A percentile compares a stretch with the other conserved stretches of the same genome.
phyloP scores from a whole-genome alignment of 495 filamentous ascomycete genomes.

The Gamarada debralockiae region DNA sequence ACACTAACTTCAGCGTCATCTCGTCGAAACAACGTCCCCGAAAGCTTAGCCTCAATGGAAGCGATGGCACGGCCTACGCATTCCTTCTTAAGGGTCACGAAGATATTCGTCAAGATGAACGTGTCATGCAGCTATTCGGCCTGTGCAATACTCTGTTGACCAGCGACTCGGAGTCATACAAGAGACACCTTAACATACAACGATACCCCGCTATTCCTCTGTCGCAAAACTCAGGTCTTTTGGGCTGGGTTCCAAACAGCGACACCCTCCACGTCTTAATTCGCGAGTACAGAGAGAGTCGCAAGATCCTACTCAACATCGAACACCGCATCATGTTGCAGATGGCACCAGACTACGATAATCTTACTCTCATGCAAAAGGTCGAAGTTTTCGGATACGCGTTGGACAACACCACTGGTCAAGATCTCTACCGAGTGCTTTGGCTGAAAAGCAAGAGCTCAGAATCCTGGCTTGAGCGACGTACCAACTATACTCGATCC shows the following conservation, averaged over 20 bases:
- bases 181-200: conserved; percentile 93
- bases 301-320: conserved; percentile 96
- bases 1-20: conserved; percentile 84
- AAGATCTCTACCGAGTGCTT: conserved; percentile 94
- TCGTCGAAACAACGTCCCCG: conserved; percentile 94
- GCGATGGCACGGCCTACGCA: conserved; percentile 79
- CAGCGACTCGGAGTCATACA: conserved; percentile 92
- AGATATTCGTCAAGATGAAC: conserved; percentile 96
- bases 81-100: conserved; percentile 95
- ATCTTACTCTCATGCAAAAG: conserved; percentile 98
- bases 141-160: conserved; percentile 90
- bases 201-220: conserved; percentile 91
- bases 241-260: conserved; percentile 97
- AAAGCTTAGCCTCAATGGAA: conserved; percentile 82
- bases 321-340: conserved; percentile 99
- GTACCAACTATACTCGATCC: conserved; percentile 96
- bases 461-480: conserved; percentile 93
- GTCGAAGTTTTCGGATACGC: conserved; percentile 99
- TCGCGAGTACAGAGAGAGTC: conserved; percentile 92
- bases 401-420: conserved; percentile 96
- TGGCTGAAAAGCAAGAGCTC: conserved; percentile 99
- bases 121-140: conserved; percentile 98
- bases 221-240: conserved; percentile 89
- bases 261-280: conserved; percentile 96
- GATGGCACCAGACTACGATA: conserved; percentile 99